Conservation (phyloP, 768 basidiomycete species). For the Epithele typhae region DNA sequence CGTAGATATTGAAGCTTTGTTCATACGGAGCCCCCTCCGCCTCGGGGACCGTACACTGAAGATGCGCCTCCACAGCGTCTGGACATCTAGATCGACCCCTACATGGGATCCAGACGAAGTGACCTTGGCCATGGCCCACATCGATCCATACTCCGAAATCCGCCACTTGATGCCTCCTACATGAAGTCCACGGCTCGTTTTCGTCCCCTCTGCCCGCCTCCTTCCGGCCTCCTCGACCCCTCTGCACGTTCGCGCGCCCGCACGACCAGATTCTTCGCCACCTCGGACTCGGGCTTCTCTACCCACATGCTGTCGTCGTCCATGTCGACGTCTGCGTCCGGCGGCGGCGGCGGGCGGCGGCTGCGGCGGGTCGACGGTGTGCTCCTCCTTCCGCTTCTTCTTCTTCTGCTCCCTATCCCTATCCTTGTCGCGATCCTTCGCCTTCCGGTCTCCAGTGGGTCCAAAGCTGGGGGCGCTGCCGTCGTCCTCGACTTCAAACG, state of each 20-base stretch:
- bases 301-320: slow-evolving; percentile 63
- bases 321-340: slow-evolving; percentile 25
- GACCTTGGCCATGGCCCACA: no score
- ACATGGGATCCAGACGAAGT: no score
- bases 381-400: slow-evolving; percentile 37
- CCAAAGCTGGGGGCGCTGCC: slow-evolving; percentile 20
- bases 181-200: slow-evolving; percentile 23
- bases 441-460: slow-evolving; percentile 8
- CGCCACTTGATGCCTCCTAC: no score
- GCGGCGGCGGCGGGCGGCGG: no score
- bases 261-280: slow-evolving; percentile 36
- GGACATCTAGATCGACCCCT: no score
- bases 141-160: no score
- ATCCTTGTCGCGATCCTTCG: slow-evolving; percentile 28
- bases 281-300: slow-evolving; percentile 54
- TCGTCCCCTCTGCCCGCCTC: slow-evolving; percentile 14
- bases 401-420: slow-evolving; percentile 24
- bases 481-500: slow-evolving; percentile 74
- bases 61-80: no score
- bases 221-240: neutral
- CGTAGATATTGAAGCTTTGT: no score
- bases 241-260: neutral
- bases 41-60: no score
- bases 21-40: no score
- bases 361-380: slow-evolving; percentile 26